Base-by-base conservation (phyloP, 2,329 filamentous ascomycete genomes). In the Ophiocordyceps robertsii region DNA sequence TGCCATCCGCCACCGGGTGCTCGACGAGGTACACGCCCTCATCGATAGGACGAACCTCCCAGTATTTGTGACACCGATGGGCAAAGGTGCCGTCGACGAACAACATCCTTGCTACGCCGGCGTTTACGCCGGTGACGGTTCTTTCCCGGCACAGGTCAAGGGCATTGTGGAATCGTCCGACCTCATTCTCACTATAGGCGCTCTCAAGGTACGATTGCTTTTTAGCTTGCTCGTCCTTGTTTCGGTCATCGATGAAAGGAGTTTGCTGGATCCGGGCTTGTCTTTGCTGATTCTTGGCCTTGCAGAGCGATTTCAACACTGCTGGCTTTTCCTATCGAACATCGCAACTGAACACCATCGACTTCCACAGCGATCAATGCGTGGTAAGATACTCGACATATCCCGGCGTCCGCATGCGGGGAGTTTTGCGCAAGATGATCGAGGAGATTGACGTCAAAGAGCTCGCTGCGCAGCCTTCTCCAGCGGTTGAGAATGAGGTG, bases 51-150 rank as follows among this genome's bases (percentile, higher is more conserved):
- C 84, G 1, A 69, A 76, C 4, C 67, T 94, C 8, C 87, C 88
- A 5, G 82, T 84, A 0, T 93, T 92, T 52, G 84, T 89, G n/a
- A 83, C 86, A 0, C 85, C 87, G 3, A 93, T 93, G 83, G 87
- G 87, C 38, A 94, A 94, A 65, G 77, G 86, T 16, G 83, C 84
- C 17, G 74, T 95, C 38, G 74, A 92, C 53, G 87, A 95, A 61
- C 74, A 73, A 2, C 72, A 83, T 38, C 67, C 72, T n/a, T 83
- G 76, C 54, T 94, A 82, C 51, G 84, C 84, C 19, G 88, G 88
- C 48, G 84, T 94, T 6, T 93, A 94, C 58, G 82, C 83, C 9
- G 88, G 88, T n/a, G 73, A 73, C 45, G 85, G 82, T 31, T 87
- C 81, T 29, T 74, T 80, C 41, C 70, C 75, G 1, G 67, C 72